Evolutionary conservation across 805 yeast genomes (phyloP), one percentile per base, ranked within the genome.

Genomic region (Wickerhamomyces canadensis): DNA sequence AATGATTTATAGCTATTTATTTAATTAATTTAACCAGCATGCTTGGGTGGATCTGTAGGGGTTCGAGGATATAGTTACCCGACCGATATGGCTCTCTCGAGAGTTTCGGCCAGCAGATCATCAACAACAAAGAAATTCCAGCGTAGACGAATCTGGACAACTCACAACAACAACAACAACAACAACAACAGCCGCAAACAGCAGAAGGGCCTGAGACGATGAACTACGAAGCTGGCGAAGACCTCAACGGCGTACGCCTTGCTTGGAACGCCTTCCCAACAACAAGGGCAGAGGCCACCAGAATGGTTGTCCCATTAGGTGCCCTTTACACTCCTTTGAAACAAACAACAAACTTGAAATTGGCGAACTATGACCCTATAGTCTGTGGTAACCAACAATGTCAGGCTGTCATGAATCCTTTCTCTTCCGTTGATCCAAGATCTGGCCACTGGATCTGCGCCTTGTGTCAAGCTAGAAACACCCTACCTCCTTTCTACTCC

Each of bases 251-350:
- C 33, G 74, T 82, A 28, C 73, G 93, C 50, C 70, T 80, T 55
- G 70, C 89, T 6, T 84, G 93, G 88, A 82, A 80, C 54, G 82
- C 85, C 29, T 80, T 91, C 53, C 98, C 99, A 21, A 78, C 84
- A 29, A 81, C 96, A 27, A 78, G 88, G 49, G 76, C 78, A 29
- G 98, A 93, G 61, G 93, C 96, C 15, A 80, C 81, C 52, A 83
- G 93, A 49, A 83, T 88, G 54, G 94, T 91, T 15, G 89, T 93
- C 23, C 98, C 99, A 11, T 80, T 93, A 26, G 95, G 97, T 29
- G 82, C 96, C 38, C 66, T 93, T 44, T 93, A 88, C 68, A 89
- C 97, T n/a, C 99, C 99, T 8, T 72, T 93, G 51, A 78, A 86
- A 53, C 77, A 76, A 40, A 76, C 84, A 48, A 83, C 81, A 42